A percentile compares a stretch with the other conserved stretches of the same genome.
Conservation (phyloP, 805 yeast species). For the Kodamaea kakaduensis region DNA sequence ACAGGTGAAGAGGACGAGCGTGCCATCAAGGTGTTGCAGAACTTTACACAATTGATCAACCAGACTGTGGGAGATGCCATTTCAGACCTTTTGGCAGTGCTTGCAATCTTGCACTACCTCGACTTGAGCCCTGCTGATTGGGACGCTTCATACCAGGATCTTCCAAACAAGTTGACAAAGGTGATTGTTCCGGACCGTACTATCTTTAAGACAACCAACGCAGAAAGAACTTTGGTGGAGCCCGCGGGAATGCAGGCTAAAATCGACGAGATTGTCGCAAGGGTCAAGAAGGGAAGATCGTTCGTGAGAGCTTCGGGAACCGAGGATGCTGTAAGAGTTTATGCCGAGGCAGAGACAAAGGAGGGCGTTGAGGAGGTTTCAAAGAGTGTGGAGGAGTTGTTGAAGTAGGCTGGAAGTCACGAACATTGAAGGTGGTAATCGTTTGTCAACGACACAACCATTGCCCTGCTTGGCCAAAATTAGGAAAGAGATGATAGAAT, state of each 20-base stretch:
- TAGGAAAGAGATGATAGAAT: too few relatives aligned
- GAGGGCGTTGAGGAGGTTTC: conserved; percentile 30
- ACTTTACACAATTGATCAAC: conserved; percentile 72
- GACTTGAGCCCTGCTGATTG: conserved; percentile 62
- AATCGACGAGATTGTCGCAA: conserved; percentile 62
- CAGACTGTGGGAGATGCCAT: conserved; percentile 99
- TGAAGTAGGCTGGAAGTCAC: conserved; percentile 11
- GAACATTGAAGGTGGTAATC: too few relatives aligned
- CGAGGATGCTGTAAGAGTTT: conserved; percentile 94
- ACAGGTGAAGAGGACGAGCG: conserved; percentile 39
- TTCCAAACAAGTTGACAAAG: conserved; percentile 82
- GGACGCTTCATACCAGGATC: conserved; percentile 73
- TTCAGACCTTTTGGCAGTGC: conserved; percentile 79
- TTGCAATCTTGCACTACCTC: conserved; percentile 57
- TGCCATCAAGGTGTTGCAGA: conserved; percentile 52
- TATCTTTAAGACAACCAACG: conserved; percentile 78
- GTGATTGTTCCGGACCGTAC: conserved; percentile 80
- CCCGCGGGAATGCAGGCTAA: conserved; percentile 75
- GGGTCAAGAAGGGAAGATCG: conserved; percentile 64
- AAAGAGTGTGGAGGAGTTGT: conserved; percentile 24
- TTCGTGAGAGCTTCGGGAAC: conserved; percentile 98
- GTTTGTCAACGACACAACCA: too few relatives aligned
- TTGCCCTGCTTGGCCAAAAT: too few relatives aligned
- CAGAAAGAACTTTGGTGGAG: conserved; percentile 74
- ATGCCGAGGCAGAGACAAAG: conserved; percentile 72